Conservation (phyloP, 371 early-diverging fungal genomes). For the Dinochytrium kinnereticum region DNA sequence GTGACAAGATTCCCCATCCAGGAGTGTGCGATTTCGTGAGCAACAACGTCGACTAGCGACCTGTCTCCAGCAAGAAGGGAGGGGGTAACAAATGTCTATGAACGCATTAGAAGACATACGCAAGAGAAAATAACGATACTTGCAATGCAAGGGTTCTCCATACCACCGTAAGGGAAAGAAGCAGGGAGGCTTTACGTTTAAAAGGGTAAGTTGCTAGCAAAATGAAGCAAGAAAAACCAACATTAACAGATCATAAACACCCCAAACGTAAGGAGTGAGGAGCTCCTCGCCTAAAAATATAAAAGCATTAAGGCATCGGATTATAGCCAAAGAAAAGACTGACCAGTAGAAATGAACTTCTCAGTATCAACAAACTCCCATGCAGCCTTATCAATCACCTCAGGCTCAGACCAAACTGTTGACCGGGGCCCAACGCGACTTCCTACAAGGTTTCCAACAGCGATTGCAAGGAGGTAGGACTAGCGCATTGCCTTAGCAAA, state of each 20-base stretch:
- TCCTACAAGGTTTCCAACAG: conserved; percentile 84
- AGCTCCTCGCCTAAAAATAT: conserved; percentile 34
- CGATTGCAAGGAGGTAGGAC: conserved; percentile 93
- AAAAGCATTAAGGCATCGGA: not conserved
- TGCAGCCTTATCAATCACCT: conserved; percentile 84
- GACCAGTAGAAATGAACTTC: conserved; percentile 82
- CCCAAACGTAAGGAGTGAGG: conserved; percentile 95
- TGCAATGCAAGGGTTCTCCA: conserved; percentile 98
- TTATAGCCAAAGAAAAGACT: too few relatives aligned
- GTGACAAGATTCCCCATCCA: conserved; percentile 98
- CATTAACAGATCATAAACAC: conserved; percentile 94
- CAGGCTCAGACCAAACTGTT: conserved; percentile 96
- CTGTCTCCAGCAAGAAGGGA: conserved; percentile 87
- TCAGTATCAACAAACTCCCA: conserved; percentile 97
- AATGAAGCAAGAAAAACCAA: conserved; percentile 22
- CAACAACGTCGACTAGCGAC: conserved; percentile 94
- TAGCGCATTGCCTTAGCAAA: conserved; percentile 60
- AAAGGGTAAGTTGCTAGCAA: conserved; percentile 14
- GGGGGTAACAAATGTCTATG: conserved; percentile 70
- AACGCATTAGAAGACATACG: too few relatives aligned
- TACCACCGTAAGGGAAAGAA: conserved; percentile 88
- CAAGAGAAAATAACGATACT: too few relatives aligned
- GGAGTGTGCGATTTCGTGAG: conserved; percentile 96
- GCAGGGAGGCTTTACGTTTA: conserved; percentile 69
- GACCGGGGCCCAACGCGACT: conserved; percentile 87